These are phyloP conservation scores for Lactarius hatsudake DNA, from an alignment of 768 basidiomycete genomes.

Conservation along the genomic window DNA sequence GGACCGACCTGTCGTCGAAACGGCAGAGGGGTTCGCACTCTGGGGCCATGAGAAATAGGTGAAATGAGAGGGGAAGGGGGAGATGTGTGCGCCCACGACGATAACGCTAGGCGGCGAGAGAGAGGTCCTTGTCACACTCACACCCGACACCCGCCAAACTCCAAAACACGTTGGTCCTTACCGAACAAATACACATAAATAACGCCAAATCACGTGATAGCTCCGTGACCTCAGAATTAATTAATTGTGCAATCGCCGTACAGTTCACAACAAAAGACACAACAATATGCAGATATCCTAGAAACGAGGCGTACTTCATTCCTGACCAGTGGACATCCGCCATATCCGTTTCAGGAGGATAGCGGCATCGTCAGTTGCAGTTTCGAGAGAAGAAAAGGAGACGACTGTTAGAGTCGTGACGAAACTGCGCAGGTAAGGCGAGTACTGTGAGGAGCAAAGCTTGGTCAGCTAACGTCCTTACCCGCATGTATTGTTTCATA, in stretches of 20 bases:
- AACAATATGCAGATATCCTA: not conserved
- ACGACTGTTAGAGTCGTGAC: constrained; percentile 66
- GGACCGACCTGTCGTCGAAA: constrained; percentile 68
- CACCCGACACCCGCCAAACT: not conserved
- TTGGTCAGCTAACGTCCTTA: constrained; percentile 3
- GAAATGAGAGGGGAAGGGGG: not conserved
- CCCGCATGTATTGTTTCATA: constrained; percentile 38
- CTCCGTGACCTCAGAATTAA: not conserved
- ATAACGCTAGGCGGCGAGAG: not conserved
- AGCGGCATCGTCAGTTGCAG: constrained; percentile 53
- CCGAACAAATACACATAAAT: constrained; percentile 20
- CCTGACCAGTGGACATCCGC: constrained; percentile 67
- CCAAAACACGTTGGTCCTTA: constrained; percentile 18
- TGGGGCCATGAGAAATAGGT: constrained; percentile 36
- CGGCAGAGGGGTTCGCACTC: constrained; percentile 75
- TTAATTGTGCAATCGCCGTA: not conserved
- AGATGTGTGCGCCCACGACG: not conserved
- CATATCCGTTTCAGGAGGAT: constrained; percentile 63
- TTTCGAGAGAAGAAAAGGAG: constrained; percentile 64
- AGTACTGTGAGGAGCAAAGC: constrained; percentile 49
- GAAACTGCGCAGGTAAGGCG: constrained; percentile 75
- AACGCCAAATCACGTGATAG: constrained; percentile 16
- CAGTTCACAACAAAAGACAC: not conserved
- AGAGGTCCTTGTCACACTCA: not conserved
- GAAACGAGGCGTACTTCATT: constrained; percentile 23